phyloP scores from a whole-genome alignment of 805 yeast species.

The Wickerhamiella shivajii region DNA sequence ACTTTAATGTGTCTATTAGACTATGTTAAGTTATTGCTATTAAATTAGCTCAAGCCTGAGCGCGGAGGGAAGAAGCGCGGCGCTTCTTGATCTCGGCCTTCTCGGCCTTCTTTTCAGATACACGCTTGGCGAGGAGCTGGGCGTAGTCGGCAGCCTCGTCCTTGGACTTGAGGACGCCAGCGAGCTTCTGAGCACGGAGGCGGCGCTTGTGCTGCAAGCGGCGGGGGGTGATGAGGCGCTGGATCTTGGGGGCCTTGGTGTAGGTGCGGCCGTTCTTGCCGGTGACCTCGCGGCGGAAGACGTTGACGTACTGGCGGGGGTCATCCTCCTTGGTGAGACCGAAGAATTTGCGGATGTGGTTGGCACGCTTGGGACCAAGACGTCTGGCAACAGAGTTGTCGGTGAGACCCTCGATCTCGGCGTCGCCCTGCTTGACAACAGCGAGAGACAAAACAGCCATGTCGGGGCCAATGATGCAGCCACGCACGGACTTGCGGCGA shows the following conservation, averaged over 20 bases:
- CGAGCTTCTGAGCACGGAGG: conserved; percentile 81
- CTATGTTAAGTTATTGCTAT: not conserved
- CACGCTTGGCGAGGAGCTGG: conserved; percentile 94
- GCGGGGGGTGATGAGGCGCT: conserved; percentile 98
- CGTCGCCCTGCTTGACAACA: conserved; percentile 94
- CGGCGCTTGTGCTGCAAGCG: conserved; percentile 98
- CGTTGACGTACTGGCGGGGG: conserved; percentile 64
- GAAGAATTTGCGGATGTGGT: conserved; percentile 99
- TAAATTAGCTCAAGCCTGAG: conserved; percentile 14
- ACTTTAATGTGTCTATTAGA: not conserved
- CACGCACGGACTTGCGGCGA: conserved; percentile 99
- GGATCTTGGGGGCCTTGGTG: conserved; percentile 99
- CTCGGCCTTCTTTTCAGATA: conserved; percentile 96
- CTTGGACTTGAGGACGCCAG: conserved; percentile 97
- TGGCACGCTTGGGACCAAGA: conserved; percentile 99
- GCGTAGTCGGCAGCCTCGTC: conserved; percentile 99
- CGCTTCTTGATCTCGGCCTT: conserved; percentile 98
- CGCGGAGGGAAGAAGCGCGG: conserved; percentile 94
- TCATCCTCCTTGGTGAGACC: conserved; percentile 93
- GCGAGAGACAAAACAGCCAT: conserved; percentile 89
- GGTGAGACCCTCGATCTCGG: conserved; percentile 91
- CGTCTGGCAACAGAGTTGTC: conserved; percentile 93
- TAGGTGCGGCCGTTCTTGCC: conserved; percentile 90
- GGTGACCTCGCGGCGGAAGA: conserved; percentile 89
- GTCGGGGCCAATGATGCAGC: conserved; percentile 96